Conservation (phyloP, 176 grass and related monocot species). For the Puccinellia tenuiflora region DNA sequence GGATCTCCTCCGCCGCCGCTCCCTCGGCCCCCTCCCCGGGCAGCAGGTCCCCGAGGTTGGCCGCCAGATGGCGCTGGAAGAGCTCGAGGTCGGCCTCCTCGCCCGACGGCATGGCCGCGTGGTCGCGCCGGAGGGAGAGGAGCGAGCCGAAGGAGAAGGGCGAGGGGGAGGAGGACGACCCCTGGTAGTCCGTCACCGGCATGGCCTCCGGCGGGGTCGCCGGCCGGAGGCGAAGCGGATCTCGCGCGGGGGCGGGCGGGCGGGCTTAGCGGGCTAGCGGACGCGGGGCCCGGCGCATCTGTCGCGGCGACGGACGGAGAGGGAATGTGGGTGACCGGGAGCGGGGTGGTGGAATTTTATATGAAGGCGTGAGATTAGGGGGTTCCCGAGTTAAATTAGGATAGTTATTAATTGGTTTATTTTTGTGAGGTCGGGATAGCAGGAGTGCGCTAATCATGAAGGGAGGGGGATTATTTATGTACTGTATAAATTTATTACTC, state of each 20-base stretch:
- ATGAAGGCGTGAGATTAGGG: constrained; percentile 24
- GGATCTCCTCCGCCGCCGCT: constrained; percentile 34
- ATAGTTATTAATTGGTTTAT: background rate
- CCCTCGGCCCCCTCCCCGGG: constrained; percentile 4
- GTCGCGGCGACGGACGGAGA: background rate
- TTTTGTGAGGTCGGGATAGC: constrained; percentile 9
- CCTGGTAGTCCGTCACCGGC: constrained; percentile 80
- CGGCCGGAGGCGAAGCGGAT: background rate
- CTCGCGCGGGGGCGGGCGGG: background rate
- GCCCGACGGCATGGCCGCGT: constrained; percentile 2
- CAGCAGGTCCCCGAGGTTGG: constrained; percentile 50
- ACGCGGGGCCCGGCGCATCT: background rate
- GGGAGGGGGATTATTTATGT: background rate
- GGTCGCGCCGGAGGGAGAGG: constrained; percentile 23
- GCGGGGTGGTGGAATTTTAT: constrained; percentile 34
- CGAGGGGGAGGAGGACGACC: constrained; percentile 21
- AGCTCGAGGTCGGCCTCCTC: constrained; percentile 20
- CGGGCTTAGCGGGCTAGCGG: background rate
- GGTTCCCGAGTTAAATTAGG: background rate
- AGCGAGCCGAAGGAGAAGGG: constrained; percentile 32
- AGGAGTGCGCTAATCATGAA: background rate
- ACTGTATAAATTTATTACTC: constrained; percentile 31
- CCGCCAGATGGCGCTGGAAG: constrained; percentile 45
- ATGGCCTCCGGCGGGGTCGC: constrained; percentile 40
- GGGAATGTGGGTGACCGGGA: background rate